phyloP scores from a whole-genome alignment of 306 rosid genomes.

The Hippophae gyantsensis region DNA sequence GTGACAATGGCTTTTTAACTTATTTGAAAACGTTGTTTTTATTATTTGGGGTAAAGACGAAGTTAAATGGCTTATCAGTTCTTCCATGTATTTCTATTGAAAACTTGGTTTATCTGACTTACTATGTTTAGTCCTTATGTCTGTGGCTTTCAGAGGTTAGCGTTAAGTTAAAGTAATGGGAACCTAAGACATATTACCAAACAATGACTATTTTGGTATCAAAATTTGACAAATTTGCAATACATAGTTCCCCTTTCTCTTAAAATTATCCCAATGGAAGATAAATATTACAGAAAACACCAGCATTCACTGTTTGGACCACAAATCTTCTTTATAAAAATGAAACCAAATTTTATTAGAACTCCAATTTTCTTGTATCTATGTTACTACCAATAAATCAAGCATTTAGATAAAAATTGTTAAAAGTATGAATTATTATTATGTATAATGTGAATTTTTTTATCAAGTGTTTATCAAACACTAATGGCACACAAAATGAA shows the following conservation, averaged over 20 bases:
- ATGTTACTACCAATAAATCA: no score
- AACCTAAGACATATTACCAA: constrained; percentile 53
- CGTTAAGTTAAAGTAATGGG: constrained; percentile 60
- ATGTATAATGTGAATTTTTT: no score
- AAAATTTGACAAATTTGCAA: constrained; percentile 11
- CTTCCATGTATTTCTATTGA: constrained; percentile 16
- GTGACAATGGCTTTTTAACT: constrained; percentile 67
- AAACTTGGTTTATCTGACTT: constrained; percentile 13
- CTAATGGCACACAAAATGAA: no score
- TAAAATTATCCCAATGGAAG: constrained; percentile 18
- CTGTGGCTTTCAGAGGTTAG: constrained; percentile 24
- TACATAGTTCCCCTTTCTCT: constrained; percentile 14
- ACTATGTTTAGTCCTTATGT: constrained; percentile 19
- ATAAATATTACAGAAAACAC: constrained; percentile 12
- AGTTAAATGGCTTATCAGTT: constrained; percentile 27
- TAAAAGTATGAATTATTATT: no score
- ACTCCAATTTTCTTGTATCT: no score
- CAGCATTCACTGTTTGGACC: constrained; percentile 10
- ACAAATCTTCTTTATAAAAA: neutral
- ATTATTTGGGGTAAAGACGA: constrained; percentile 75
- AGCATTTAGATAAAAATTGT: no score
- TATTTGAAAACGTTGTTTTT: constrained; percentile 30
- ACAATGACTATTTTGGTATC: constrained; percentile 14
- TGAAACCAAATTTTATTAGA: neutral
- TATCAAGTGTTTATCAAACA: no score